Conservation (phyloP, 163 green algal species). For the Coccomyxa subellipsoidea region DNA sequence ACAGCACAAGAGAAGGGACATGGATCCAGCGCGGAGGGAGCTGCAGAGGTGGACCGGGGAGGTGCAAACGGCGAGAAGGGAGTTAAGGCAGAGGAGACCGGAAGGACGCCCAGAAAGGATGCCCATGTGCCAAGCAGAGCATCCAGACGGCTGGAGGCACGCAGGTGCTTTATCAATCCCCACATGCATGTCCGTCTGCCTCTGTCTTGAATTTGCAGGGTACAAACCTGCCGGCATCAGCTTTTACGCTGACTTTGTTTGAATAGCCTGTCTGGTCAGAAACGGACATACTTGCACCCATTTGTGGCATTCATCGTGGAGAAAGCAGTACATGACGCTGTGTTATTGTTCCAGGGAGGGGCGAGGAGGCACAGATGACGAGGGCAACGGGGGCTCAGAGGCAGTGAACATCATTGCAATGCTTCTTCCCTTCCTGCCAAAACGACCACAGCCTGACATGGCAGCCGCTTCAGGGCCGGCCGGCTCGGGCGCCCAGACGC, state of each 20-base stretch:
- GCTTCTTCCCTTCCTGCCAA: neutral
- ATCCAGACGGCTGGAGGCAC: constrained; percentile 1
- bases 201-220: too few species aligned
- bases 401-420: neutral
- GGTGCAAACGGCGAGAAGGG: neutral
- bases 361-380: neutral
- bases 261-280: too few species aligned
- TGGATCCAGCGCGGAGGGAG: neutral
- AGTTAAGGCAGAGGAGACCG: neutral
- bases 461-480: neutral
- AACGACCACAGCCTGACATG: neutral
- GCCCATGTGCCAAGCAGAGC: neutral
- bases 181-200: too few species aligned
- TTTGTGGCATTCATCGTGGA: too few species aligned
- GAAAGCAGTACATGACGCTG: neutral
- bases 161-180: too few species aligned
- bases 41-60: neutral
- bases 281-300: too few species aligned
- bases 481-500: neutral
- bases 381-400: neutral
- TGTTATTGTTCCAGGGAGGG: neutral
- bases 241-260: too few species aligned
- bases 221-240: too few species aligned
- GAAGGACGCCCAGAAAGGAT: neutral
- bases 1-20: too few species aligned